phyloP scores from a whole-genome alignment of 2,329 filamentous ascomycete genomes.

The Emergomyces orientalis region DNA sequence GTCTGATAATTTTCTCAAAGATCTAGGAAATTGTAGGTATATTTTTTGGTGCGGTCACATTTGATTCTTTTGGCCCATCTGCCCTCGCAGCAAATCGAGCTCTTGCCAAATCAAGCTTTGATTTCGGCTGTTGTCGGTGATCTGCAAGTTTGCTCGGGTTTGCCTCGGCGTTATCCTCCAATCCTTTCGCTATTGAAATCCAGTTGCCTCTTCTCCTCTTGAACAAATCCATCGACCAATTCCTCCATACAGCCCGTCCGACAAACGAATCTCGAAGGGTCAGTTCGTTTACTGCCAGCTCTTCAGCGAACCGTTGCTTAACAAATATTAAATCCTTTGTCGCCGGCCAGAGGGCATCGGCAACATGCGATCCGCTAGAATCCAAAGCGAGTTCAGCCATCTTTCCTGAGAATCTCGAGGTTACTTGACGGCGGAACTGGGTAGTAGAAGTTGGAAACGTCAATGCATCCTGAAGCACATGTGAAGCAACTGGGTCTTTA shows the following conservation, averaged over 20 bases:
- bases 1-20: background rate
- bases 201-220: slow-evolving; percentile 55
- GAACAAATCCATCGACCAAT: slow-evolving; percentile 66
- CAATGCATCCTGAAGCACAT: slow-evolving; percentile 56
- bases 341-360: slow-evolving; percentile 57
- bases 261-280: slow-evolving; percentile 54
- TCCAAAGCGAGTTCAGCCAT: slow-evolving; percentile 53
- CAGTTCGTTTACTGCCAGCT: slow-evolving; percentile 52
- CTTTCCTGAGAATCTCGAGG: slow-evolving; percentile 53
- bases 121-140: slow-evolving; percentile 34
- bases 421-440: slow-evolving; percentile 54
- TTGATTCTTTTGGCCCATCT: slow-evolving; percentile 6
- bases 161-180: background rate
- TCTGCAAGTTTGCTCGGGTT: slow-evolving; percentile 11
- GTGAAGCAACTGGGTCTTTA: slow-evolving; percentile 49
- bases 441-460: slow-evolving; percentile 44
- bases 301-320: slow-evolving; percentile 57
- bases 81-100: slow-evolving; percentile 45
- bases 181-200: slow-evolving; percentile 51
- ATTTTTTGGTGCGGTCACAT: background rate
- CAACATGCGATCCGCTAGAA: slow-evolving; percentile 55
- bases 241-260: slow-evolving; percentile 61
- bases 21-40: background rate
- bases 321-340: slow-evolving; percentile 57
- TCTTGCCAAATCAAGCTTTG: slow-evolving; percentile 48